Conservation (phyloP, 805 yeast species). For the Schizosaccharomyces osmophilus region DNA sequence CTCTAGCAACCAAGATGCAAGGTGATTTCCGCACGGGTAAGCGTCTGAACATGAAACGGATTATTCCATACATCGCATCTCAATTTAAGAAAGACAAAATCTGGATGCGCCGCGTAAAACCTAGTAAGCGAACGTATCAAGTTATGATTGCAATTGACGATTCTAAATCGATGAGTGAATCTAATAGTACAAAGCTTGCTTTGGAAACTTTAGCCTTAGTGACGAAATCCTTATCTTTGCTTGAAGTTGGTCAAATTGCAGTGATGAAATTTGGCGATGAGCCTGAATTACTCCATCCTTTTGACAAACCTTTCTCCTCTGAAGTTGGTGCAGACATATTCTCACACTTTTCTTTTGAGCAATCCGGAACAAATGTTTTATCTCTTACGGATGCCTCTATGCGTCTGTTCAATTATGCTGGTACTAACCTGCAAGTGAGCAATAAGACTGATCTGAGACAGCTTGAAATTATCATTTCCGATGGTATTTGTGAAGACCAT, state of each 20-base stretch:
- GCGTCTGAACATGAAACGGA: conserved; percentile 86
- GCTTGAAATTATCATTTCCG: conserved; percentile 73
- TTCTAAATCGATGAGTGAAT: conserved; percentile 91
- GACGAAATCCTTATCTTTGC: conserved; percentile 73
- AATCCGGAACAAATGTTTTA: conserved; percentile 62
- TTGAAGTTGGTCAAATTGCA: conserved; percentile 83
- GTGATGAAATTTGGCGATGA: conserved; percentile 75
- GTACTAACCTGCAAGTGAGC: conserved; percentile 26
- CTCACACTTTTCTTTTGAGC: conserved; percentile 77
- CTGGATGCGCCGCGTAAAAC: conserved; percentile 93
- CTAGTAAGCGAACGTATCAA: conserved; percentile 90
- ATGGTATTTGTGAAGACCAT: conserved; percentile 94
- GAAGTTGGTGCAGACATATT: conserved; percentile 67
- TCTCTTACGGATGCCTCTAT: conserved; percentile 50
- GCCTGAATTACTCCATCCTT: conserved; percentile 67
- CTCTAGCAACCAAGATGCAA: conserved; percentile 74
- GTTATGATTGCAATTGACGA: conserved; percentile 94
- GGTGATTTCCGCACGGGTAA: conserved; percentile 97
- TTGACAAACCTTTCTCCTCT: conserved; percentile 58
- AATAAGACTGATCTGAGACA: conserved; percentile 47
- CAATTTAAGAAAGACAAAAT: conserved; percentile 93
- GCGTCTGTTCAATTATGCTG: conserved; percentile 26
- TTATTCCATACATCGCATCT: conserved; percentile 91
- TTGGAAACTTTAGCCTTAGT: conserved; percentile 86
- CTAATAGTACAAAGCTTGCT: conserved; percentile 71